Evolutionary conservation across 139 green algal species (phyloP), one percentile per base, ranked within the genome.

Genomic region (Chlamydomonas applanata): DNA sequence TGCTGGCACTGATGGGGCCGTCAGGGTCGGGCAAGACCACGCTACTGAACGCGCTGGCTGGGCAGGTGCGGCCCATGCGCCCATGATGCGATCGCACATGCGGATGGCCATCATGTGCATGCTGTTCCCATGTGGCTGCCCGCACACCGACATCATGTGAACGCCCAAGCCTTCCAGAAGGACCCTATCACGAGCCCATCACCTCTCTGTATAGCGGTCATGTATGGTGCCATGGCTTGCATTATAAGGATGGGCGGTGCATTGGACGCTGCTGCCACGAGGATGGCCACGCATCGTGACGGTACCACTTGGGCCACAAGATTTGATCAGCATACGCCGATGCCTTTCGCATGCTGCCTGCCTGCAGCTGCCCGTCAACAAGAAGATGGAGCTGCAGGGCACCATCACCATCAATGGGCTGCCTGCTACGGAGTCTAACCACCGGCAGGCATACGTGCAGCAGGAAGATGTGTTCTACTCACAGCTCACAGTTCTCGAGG

Each of bases 391-490:
- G 2, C 66, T 83, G 59, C 78, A 35, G n/a, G 83, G 87, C 24
- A 49, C 32, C 1, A 32, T 91, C 16, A 79, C 75, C 0, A 69
- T 87, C 25, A 93, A 92, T 53, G 84, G 82, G 19, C 29, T 61
- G 36, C 71, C 75, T 3, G 60, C 73, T 14, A 60, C 4, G 29
- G 63, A 49, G 34, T 40, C 11, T 35, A 73, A 7, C 56, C 79
- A 66, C 70, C 60, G 33, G 52, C 77, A 90, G 67, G 93, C 86
- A 2, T 97, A 95, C 76, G 93, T 98, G 16, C 85, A 93, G 70
- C 95, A 98, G 77, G 91, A 97, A n/a, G 92, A 97, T 73, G 76
- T 94, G 24, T 98, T 98, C 81, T 98, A 93, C 85, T 90, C 81
- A 16, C 87, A 92, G 84, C 78, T 96, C 14, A 97, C 87, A 4